These are phyloP conservation scores for Fusarium oligoseptatum DNA, from an alignment of 2,329 filamentous ascomycete species.

Conservation along the genomic window DNA sequence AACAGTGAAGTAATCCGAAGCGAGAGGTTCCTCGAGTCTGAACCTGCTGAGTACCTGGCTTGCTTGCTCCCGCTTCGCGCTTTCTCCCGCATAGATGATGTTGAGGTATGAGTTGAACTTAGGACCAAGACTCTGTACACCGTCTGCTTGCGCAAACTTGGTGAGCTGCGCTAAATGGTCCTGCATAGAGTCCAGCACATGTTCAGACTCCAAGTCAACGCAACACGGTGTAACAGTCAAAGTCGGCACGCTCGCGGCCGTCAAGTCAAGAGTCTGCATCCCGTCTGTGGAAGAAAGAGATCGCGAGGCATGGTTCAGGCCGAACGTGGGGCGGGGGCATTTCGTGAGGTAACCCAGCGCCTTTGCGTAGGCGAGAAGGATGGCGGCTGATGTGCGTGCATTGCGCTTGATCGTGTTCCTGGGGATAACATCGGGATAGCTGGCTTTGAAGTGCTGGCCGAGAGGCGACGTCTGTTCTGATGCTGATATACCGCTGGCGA, in stretches of 20 bases:
- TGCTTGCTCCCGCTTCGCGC: not conserved
- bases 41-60: not conserved
- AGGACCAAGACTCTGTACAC: not conserved
- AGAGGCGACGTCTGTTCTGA: accelerated
- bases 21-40: conserved; percentile 15
- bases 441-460: conserved; percentile 16
- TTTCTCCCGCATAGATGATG: conserved; percentile 1
- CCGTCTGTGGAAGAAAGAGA: conserved; percentile 14
- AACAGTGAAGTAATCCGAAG: conserved; percentile 17
- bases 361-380: conserved; percentile 16
- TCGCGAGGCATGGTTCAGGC: conserved; percentile 24
- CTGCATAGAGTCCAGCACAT: not conserved
- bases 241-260: conserved; percentile 1
- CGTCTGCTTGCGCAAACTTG: conserved; percentile 9
- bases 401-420: not conserved
- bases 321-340: conserved; percentile 9
- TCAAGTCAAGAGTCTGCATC: conserved; percentile 12
- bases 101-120: conserved; percentile 24
- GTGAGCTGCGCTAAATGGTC: conserved; percentile 19
- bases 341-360: not conserved
- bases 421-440: not conserved
- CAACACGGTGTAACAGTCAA: conserved; percentile 10
- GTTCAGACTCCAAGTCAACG: not conserved
- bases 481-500: not conserved
- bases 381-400: not conserved